Evolutionary conservation across 2,329 filamentous ascomycete species (phyloP).

Genomic region (Orbilia blumenaviensis): DNA sequence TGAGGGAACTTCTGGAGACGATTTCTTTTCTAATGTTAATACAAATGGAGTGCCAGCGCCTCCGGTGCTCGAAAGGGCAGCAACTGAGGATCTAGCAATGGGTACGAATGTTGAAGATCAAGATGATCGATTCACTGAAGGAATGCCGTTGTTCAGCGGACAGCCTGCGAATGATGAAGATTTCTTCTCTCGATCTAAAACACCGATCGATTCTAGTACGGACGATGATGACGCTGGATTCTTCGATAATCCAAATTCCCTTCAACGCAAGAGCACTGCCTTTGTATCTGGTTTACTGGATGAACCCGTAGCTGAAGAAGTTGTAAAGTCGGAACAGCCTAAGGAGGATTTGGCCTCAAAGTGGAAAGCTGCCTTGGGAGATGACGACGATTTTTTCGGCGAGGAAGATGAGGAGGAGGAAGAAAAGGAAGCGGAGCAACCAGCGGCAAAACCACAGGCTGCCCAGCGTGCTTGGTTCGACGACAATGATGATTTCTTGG

Average conservation of each 20-base stretch:
- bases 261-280: constrained; percentile 37
- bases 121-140: constrained; percentile 35
- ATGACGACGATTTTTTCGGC: constrained; percentile 71
- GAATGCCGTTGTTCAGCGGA: constrained; percentile 51
- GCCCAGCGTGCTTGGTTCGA: constrained; percentile 74
- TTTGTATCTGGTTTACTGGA: constrained; percentile 26
- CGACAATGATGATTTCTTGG: constrained; percentile 84
- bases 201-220: constrained; percentile 33
- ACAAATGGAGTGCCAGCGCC: not conserved
- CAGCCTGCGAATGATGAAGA: constrained; percentile 41
- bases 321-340: not conserved
- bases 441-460: constrained; percentile 64
- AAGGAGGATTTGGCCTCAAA: constrained; percentile 16
- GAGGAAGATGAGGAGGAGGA: constrained; percentile 60
- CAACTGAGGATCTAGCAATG: constrained; percentile 41
- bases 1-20: constrained; percentile 25
- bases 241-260: constrained; percentile 33
- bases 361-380: constrained; percentile 77
- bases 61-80: constrained; percentile 23
- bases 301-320: not conserved
- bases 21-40: constrained; percentile 33
- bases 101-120: constrained; percentile 21
- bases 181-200: constrained; percentile 52
- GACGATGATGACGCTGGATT: constrained; percentile 34
- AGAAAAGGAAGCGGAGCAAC: constrained; percentile 68